Evolutionary conservation across 2,329 filamentous ascomycete genomes (phyloP).

Genomic region (Fusarium vanettenii): DNA sequence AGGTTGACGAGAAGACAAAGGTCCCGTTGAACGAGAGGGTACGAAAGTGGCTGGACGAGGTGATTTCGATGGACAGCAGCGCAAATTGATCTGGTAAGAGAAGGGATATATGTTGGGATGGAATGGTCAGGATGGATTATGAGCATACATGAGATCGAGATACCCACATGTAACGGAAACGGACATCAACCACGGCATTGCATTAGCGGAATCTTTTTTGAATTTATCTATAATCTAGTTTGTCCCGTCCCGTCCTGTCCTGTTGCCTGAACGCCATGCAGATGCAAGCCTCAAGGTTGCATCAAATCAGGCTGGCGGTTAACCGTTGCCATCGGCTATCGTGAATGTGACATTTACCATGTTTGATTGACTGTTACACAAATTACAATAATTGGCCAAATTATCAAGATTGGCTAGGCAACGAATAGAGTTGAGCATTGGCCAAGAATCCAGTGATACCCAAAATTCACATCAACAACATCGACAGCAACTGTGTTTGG

Average conservation of each 20-base stretch:
- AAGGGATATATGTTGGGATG: constrained; percentile 8
- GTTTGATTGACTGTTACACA: neutral
- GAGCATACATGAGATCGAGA: constrained; percentile 31
- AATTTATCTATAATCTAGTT: constrained; percentile 1
- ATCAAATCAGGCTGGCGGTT: neutral
- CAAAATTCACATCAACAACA: neutral
- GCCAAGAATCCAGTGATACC: neutral
- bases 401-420: neutral
- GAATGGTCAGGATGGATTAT: constrained; percentile 17
- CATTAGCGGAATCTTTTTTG: constrained; percentile 2
- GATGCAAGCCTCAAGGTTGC: constrained; percentile 6
- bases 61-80: constrained; percentile 17
- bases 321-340: neutral
- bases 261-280: constrained; percentile 1
- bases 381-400: neutral
- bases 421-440: neutral
- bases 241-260: neutral
- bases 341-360: neutral
- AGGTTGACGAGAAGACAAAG: constrained; percentile 38
- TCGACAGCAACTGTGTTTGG: neutral
- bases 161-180: constrained; percentile 26
- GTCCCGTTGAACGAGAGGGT: constrained; percentile 38
- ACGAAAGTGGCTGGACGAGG: constrained; percentile 36
- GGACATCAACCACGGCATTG: constrained; percentile 6
- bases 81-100: constrained; percentile 3